A percentile compares a stretch with the other conserved stretches of the same genome.
phyloP scores from a whole-genome alignment of 2,329 filamentous ascomycete species.

The Xylaria sp. region DNA sequence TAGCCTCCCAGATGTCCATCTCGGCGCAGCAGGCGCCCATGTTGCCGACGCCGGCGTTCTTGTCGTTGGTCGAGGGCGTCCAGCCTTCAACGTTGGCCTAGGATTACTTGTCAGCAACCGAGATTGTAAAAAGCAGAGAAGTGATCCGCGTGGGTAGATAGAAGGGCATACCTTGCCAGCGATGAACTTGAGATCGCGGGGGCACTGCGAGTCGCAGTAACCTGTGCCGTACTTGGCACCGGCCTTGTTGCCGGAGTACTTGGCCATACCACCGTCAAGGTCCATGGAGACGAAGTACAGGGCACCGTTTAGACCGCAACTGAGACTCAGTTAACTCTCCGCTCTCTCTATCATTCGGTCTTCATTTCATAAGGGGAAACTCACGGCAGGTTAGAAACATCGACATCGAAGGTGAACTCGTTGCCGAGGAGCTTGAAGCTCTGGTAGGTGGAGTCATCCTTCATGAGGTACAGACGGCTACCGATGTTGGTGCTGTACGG shows the following conservation, averaged over 20 bases:
- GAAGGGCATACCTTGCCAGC: conserved; percentile 52
- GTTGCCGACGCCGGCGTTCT: conserved; percentile 60
- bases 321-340: conserved; percentile 23
- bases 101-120: conserved; percentile 10
- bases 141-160: too few species aligned
- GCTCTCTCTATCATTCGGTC: too few species aligned
- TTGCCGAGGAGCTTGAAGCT: conserved; percentile 67
- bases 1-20: conserved; percentile 73
- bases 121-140: too few species aligned
- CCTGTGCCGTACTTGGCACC: conserved; percentile 68
- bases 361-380: conserved; percentile 18
- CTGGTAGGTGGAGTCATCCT: conserved; percentile 65
- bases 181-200: conserved; percentile 63
- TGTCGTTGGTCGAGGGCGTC: conserved; percentile 59
- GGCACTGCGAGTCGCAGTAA: conserved; percentile 63
- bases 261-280: conserved; percentile 61
- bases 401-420: conserved; percentile 73
- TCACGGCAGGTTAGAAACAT: conserved; percentile 64
- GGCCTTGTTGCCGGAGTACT: conserved; percentile 57
- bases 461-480: conserved; percentile 67
- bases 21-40: conserved; percentile 67
- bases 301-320: conserved; percentile 72
- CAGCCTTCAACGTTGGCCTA: conserved; percentile 60
- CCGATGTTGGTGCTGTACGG: conserved; percentile 53
- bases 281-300: conserved; percentile 69